phyloP scores from a whole-genome alignment of 805 yeast genomes.

The Aciculoconidium aculeatum region DNA sequence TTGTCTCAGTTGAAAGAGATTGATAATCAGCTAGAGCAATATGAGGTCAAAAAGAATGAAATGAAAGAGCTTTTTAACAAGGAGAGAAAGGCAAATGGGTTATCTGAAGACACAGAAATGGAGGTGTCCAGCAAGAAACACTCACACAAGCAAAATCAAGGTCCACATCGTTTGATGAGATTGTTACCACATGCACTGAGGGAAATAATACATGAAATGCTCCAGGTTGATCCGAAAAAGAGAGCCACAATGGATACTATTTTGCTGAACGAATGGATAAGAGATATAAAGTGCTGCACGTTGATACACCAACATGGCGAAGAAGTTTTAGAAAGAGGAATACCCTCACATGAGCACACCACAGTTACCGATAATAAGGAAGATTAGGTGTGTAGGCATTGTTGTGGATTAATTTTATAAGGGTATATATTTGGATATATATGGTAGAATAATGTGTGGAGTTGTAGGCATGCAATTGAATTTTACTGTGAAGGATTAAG shows the following conservation, averaged over 20 bases:
- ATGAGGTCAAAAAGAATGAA: conserved; percentile 29
- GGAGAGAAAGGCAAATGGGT: conserved; percentile 7
- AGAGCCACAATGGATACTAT: conserved; percentile 68
- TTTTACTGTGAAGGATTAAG: too few species aligned
- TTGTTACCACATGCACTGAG: conserved; percentile 78
- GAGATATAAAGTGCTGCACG: conserved; percentile 58
- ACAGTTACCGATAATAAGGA: conserved; percentile 15
- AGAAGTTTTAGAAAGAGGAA: conserved; percentile 32
- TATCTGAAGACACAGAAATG: conserved; percentile 7
- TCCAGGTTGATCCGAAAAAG: conserved; percentile 51
- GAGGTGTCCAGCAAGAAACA: conserved; percentile 22
- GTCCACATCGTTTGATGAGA: conserved; percentile 79
- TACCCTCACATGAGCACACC: conserved; percentile 38
- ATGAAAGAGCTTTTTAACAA: conserved; percentile 28
- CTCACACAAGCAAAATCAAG: conserved; percentile 60
- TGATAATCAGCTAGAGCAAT: conserved; percentile 31
- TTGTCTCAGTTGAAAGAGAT: conserved; percentile 30
- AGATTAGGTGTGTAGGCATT: conserved; percentile 1
- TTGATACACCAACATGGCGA: conserved; percentile 30
- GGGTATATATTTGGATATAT: too few species aligned
- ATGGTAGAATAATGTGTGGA: too few species aligned
- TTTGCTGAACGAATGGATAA: conserved; percentile 66
- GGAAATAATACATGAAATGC: conserved; percentile 64
- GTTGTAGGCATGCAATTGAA: too few species aligned
- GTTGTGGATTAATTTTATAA: conserved; percentile 1